Conservation (phyloP, 1,284 basidiomycete genomes). For the Pulveroboletus sp. region DNA sequence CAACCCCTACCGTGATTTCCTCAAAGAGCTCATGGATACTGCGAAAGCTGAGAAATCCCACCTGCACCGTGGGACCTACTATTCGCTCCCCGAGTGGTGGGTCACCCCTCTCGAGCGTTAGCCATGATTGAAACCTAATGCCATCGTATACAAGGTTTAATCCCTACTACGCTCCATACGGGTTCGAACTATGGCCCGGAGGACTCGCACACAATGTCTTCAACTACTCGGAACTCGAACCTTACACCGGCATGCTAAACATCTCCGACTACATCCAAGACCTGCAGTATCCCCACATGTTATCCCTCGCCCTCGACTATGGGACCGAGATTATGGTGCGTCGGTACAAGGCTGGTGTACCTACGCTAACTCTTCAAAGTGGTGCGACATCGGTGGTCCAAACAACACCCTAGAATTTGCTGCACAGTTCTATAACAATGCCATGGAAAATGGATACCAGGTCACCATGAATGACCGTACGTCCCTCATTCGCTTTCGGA, state of each 20-base stretch:
- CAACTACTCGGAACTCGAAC: conserved; percentile 49
- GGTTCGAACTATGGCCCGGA: conserved; percentile 53
- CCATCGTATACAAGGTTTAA: conserved; percentile 44
- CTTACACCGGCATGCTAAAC: conserved; percentile 53
- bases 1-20: conserved; percentile 53
- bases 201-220: conserved; percentile 54
- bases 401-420: conserved; percentile 51
- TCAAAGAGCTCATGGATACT: conserved; percentile 53
- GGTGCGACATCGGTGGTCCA: conserved; percentile 64
- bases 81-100: conserved; percentile 55
- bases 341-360: not conserved
- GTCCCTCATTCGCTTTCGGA: conserved; percentile 11
- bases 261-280: conserved; percentile 56
- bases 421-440: conserved; percentile 53
- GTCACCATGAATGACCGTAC: conserved; percentile 58
- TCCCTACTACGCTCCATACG: conserved; percentile 54
- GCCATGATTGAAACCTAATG: not conserved
- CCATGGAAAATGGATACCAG: conserved; percentile 48
- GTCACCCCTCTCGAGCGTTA: not conserved
- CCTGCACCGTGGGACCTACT: conserved; percentile 53
- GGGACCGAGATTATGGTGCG: conserved; percentile 57
- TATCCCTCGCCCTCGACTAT: conserved; percentile 51
- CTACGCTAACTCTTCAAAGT: conserved; percentile 33
- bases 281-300: conserved; percentile 58
- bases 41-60: conserved; percentile 51